Conservation (phyloP, 2,329 filamentous ascomycete species). For the Xylaria sp. region DNA sequence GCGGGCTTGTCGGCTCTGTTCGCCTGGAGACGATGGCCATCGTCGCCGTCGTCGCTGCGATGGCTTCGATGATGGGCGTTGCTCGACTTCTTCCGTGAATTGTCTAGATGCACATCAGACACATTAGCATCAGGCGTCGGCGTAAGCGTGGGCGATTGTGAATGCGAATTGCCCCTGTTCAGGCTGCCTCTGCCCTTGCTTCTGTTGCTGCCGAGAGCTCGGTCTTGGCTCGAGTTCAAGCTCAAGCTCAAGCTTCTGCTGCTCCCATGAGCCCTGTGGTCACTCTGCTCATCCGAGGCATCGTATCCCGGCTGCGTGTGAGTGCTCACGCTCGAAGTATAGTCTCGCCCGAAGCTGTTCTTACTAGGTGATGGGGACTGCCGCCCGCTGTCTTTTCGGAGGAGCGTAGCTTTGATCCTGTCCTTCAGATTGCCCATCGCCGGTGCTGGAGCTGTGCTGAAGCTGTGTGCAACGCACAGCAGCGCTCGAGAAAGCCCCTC, state of each 20-base stretch:
- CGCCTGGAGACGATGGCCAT: slow-evolving; percentile 4
- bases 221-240: slow-evolving; percentile 25
- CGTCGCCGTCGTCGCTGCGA: background rate
- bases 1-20: slow-evolving; percentile 4
- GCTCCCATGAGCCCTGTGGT: slow-evolving; percentile 31
- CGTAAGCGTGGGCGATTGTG: background rate
- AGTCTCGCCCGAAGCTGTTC: slow-evolving; percentile 44
- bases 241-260: slow-evolving; percentile 27
- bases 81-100: slow-evolving; percentile 8
- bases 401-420: slow-evolving; percentile 60
- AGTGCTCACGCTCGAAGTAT: slow-evolving; percentile 45
- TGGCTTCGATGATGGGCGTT: background rate
- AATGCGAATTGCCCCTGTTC: background rate
- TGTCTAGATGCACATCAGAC: slow-evolving; percentile 11
- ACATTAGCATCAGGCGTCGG: slow-evolving; percentile 12
- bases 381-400: slow-evolving; percentile 56
- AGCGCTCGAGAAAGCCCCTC: slow-evolving; percentile 8
- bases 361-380: slow-evolving; percentile 52
- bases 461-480: slow-evolving; percentile 16
- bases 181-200: slow-evolving; percentile 2
- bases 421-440: slow-evolving; percentile 60
- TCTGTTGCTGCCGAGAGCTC: background rate
- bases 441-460: slow-evolving; percentile 26
- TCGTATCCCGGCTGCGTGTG: slow-evolving; percentile 46
- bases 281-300: slow-evolving; percentile 44